A percentile compares a stretch with the other conserved stretches of the same genome.
phyloP scores from a whole-genome alignment of 1,284 basidiomycete genomes.

The Coniferiporia weirii region DNA sequence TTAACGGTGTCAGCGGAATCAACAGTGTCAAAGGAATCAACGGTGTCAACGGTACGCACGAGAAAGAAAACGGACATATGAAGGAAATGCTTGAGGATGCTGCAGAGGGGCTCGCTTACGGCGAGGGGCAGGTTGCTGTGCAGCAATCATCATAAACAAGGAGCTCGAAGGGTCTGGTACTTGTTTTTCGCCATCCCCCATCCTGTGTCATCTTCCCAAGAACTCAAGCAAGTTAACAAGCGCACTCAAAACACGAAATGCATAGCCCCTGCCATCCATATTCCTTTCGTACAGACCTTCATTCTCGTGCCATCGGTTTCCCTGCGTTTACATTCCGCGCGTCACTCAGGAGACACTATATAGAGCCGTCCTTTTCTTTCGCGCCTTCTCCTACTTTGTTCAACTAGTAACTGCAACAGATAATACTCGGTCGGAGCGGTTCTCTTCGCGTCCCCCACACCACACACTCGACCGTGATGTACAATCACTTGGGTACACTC shows the following conservation, averaged over 20 bases:
- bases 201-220: not conserved
- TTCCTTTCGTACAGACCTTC: not conserved
- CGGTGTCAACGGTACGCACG: not conserved
- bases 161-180: not conserved
- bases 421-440: too few species aligned
- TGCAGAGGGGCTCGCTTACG: conserved; percentile 1
- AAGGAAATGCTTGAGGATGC: conserved; percentile 4
- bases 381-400: too few species aligned
- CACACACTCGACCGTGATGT: too few species aligned
- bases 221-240: not conserved
- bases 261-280: not conserved
- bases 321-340: not conserved
- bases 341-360: too few species aligned
- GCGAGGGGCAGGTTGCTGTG: conserved; percentile 11
- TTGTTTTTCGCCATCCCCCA: not conserved
- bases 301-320: not conserved
- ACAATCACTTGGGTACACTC: not conserved
- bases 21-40: conserved; percentile 6
- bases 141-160: not conserved
- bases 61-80: not conserved
- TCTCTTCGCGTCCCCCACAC: too few species aligned
- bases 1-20: not conserved
- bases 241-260: not conserved
- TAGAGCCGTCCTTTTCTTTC: too few species aligned
- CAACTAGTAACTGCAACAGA: too few species aligned